These are phyloP conservation scores for Rubia occidens DNA, from an alignment of 305 asterid genomes.

Conservation along the genomic window DNA sequence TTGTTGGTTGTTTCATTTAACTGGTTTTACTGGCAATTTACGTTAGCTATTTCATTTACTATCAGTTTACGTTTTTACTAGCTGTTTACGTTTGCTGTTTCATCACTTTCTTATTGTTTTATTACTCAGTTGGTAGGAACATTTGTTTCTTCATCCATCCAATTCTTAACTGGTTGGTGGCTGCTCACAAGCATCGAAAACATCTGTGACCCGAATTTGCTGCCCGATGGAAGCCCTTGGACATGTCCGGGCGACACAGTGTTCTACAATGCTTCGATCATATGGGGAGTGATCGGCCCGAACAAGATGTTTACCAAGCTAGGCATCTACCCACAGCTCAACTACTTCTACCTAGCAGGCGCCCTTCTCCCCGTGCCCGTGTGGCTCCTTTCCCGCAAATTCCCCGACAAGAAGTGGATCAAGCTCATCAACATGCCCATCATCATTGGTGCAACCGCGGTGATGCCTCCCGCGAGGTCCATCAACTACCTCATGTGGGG, in stretches of 20 bases:
- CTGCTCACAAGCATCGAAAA: slow-evolving; percentile 38
- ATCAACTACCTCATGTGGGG: slow-evolving; percentile 52
- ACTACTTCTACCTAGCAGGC: slow-evolving; percentile 68
- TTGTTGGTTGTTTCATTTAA: too few species aligned
- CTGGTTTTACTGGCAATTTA: not conserved
- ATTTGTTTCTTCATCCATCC: slow-evolving; percentile 36
- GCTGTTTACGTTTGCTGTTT: not conserved
- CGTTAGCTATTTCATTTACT: too few species aligned
- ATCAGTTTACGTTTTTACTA: too few species aligned
- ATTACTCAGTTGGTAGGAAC: slow-evolving; percentile 50
- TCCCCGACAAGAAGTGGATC: slow-evolving; percentile 56
- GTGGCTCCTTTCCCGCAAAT: slow-evolving; percentile 42
- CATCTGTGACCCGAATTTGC: slow-evolving; percentile 39
- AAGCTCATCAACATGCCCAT: slow-evolving; percentile 42
- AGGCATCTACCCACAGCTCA: slow-evolving; percentile 50
- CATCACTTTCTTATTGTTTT: not conserved
- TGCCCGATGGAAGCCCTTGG: slow-evolving; percentile 77
- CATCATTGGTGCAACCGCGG: slow-evolving; percentile 22
- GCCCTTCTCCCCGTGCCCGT: slow-evolving; percentile 48
- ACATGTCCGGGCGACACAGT: slow-evolving; percentile 70
- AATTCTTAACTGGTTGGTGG: slow-evolving; percentile 79
- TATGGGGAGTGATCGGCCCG: slow-evolving; percentile 80
- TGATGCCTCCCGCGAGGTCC: slow-evolving; percentile 59
- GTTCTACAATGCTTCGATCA: slow-evolving; percentile 78
- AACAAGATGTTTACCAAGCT: slow-evolving; percentile 55